These are phyloP conservation scores for Auriscalpium orientale DNA, from an alignment of 768 basidiomycete genomes.

Conservation along the genomic window DNA sequence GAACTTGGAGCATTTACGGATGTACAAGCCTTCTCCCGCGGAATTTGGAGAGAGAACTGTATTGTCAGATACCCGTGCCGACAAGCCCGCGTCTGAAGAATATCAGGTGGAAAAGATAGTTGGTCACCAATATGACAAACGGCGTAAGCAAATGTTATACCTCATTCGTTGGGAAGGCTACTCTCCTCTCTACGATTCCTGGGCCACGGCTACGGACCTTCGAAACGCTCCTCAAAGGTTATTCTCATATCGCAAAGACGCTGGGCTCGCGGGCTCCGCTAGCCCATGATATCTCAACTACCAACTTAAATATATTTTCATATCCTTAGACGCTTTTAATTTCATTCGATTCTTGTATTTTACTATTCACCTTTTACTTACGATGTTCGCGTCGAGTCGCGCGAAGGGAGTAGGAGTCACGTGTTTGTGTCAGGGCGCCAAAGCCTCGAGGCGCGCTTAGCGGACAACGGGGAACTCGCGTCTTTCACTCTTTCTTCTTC, in stretches of 20 bases:
- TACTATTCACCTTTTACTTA: too few species aligned
- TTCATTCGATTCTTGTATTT: too few species aligned
- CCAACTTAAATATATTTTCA: too few species aligned
- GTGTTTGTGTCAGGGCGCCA: too few species aligned
- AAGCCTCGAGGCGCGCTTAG: too few species aligned
- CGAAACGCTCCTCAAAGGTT: not conserved
- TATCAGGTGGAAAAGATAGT: constrained; percentile 4
- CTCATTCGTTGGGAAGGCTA: constrained; percentile 13
- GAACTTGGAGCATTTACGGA: constrained; percentile 18
- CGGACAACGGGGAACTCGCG: too few species aligned
- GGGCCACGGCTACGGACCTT: not conserved
- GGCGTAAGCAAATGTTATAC: not conserved
- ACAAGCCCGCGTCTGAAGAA: constrained; percentile 1
- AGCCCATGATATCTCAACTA: too few species aligned
- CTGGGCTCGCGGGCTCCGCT: not conserved
- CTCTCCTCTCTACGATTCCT: constrained; percentile 8
- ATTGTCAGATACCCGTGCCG: not conserved
- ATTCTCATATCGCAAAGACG: not conserved
- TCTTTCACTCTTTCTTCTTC: too few species aligned
- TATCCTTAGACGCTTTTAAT: too few species aligned
- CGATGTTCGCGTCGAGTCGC: too few species aligned
- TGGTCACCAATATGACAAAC: not conserved
- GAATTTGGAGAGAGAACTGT: constrained; percentile 6
- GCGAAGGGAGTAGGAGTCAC: too few species aligned
- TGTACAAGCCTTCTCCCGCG: constrained; percentile 13